Conservation (phyloP, 2,329 filamentous ascomycete genomes). For the Aciculosporium take region DNA sequence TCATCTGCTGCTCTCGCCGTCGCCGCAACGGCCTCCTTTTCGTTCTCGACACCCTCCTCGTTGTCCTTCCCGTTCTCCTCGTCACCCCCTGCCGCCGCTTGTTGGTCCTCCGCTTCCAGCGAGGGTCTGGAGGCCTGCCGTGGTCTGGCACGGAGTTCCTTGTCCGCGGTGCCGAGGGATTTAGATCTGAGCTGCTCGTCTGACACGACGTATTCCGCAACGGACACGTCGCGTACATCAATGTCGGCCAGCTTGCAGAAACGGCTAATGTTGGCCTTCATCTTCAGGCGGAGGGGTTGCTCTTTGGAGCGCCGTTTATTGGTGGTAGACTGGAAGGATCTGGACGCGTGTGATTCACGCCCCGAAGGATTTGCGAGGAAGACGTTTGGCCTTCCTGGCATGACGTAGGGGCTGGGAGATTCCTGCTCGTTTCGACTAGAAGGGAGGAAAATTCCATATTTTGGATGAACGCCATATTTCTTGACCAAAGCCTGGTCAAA, state of each 20-base stretch:
- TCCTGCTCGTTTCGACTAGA: constrained; percentile 31
- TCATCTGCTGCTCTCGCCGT: neutral
- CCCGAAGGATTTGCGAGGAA: constrained; percentile 33
- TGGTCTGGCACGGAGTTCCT: constrained; percentile 19
- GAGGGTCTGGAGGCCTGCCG: constrained; percentile 13
- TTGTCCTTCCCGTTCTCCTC: neutral
- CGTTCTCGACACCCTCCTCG: neutral
- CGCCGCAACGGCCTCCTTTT: neutral
- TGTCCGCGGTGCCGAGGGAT: constrained; percentile 22
- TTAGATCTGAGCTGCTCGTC: constrained; percentile 20
- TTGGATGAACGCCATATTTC: constrained; percentile 37
- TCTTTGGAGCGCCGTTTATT: constrained; percentile 22
- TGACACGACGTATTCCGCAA: constrained; percentile 19
- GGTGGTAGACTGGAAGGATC: constrained; percentile 23
- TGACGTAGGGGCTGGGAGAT: constrained; percentile 24
- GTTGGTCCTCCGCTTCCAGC: constrained; percentile 10
- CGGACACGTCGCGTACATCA: constrained; percentile 18
- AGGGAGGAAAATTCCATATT: constrained; percentile 37
- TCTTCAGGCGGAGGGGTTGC: constrained; percentile 19
- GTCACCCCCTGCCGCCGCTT: neutral
- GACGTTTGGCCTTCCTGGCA: constrained; percentile 34
- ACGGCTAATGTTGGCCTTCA: constrained; percentile 20
- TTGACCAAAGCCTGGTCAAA: constrained; percentile 36
- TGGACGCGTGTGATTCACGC: constrained; percentile 33
- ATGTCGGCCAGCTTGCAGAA: constrained; percentile 24